A percentile compares a stretch with the other conserved stretches of the same genome.
phyloP scores from a whole-genome alignment of 2,329 filamentous ascomycete species.

The Penicillium janthinellum region DNA sequence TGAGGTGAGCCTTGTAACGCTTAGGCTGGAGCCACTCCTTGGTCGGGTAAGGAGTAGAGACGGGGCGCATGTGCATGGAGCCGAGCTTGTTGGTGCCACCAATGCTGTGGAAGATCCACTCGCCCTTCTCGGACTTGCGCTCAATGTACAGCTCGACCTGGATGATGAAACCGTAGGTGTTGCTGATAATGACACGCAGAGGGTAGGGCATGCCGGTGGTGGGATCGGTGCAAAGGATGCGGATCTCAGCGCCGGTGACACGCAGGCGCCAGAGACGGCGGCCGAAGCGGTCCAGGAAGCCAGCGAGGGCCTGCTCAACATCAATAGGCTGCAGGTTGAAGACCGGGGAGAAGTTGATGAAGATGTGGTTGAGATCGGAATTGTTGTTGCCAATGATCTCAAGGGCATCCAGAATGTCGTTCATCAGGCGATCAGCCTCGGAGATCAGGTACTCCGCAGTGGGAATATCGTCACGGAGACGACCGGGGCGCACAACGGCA shows the following conservation, averaged over 20 bases:
- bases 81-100: slow-evolving; percentile 94
- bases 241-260: slow-evolving; percentile 96
- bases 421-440: slow-evolving; percentile 94
- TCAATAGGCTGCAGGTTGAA: slow-evolving; percentile 89
- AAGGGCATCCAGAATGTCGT: slow-evolving; percentile 93
- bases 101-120: slow-evolving; percentile 98
- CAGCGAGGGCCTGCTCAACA: slow-evolving; percentile 88
- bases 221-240: slow-evolving; percentile 95
- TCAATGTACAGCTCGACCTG: slow-evolving; percentile 97
- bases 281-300: slow-evolving; percentile 95
- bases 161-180: slow-evolving; percentile 97
- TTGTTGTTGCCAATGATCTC: slow-evolving; percentile 99
- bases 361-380: slow-evolving; percentile 99
- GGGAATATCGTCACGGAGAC: slow-evolving; percentile 93
- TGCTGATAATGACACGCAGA: slow-evolving; percentile 93
- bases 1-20: slow-evolving; percentile 98
- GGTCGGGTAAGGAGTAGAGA: slow-evolving; percentile 90
- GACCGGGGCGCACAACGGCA: slow-evolving; percentile 89
- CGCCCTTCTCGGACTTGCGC: slow-evolving; percentile 95
- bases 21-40: slow-evolving; percentile 99
- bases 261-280: slow-evolving; percentile 93
- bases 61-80: slow-evolving; percentile 88
- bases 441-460: slow-evolving; percentile 98
- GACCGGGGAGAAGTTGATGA: slow-evolving; percentile 98
- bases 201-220: slow-evolving; percentile 82